phyloP scores from a whole-genome alignment of 192 early-diverging fungal genomes.

The Bifiguratus adelaidae region DNA sequence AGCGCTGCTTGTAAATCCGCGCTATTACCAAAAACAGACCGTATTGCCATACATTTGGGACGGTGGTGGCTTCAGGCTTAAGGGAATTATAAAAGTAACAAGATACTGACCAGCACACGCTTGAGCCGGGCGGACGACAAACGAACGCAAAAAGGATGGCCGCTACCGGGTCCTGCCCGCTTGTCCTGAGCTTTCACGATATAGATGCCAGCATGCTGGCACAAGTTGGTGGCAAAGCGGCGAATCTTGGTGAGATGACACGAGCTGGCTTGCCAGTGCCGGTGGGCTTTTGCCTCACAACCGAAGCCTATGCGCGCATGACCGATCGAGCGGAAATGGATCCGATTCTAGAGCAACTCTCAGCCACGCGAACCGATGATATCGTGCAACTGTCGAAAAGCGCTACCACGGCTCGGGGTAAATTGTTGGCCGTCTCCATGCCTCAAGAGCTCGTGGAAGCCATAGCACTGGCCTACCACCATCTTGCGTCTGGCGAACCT shows the following conservation, averaged over 20 bases:
- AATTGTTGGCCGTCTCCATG: not conserved
- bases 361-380: not conserved
- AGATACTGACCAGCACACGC: too few relatives aligned
- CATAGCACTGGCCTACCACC: not conserved
- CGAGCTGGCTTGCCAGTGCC: constrained; percentile 1
- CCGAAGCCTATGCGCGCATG: not conserved
- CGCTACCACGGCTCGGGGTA: not conserved
- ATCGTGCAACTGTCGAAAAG: not conserved
- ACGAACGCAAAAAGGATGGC: too few relatives aligned
- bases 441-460: not conserved
- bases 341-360: not conserved
- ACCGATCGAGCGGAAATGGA: not conserved
- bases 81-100: too few relatives aligned
- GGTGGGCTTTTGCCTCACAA: constrained; percentile 1
- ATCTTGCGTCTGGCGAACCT: not conserved
- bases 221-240: constrained; percentile 1
- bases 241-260: constrained; percentile 1
- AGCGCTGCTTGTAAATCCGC: too few relatives aligned
- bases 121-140: too few relatives aligned
- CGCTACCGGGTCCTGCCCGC: too few relatives aligned
- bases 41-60: too few relatives aligned
- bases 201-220: not conserved
- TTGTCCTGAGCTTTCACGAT: too few relatives aligned
- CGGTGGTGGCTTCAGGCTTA: too few relatives aligned
- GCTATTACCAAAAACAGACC: too few relatives aligned